Percentiles rank a stretch among this genome's conserved stretches.
These are phyloP conservation scores for Silene latifolia DNA, from an alignment of 148 eudicot genomes.

Conservation along the genomic window DNA sequence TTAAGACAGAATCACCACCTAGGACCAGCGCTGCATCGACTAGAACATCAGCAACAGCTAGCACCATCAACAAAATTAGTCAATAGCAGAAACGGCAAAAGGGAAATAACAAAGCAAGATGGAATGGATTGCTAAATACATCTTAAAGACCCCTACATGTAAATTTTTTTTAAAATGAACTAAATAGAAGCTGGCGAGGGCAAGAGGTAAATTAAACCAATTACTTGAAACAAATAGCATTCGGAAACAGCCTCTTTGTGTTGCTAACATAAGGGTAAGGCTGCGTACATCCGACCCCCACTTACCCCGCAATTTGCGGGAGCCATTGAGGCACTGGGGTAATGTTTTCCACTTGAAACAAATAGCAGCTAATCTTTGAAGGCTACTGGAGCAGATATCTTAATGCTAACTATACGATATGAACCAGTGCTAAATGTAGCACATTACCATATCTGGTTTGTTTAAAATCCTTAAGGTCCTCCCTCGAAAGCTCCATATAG, in stretches of 20 bases:
- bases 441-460: slow-evolving; percentile 92
- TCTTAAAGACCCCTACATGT: slow-evolving; percentile 54
- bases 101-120: background rate
- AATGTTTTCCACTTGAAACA: background rate
- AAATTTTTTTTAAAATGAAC: slow-evolving; percentile 56
- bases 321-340: too few species aligned
- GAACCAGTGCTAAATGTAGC: background rate
- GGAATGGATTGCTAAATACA: slow-evolving; percentile 5
- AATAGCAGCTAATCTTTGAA: background rate
- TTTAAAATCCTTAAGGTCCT: slow-evolving; percentile 91
- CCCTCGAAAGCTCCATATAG: slow-evolving; percentile 79
- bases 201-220: background rate
- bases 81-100: background rate
- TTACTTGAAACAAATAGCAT: background rate
- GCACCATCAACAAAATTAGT: slow-evolving; percentile 23
- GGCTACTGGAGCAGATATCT: background rate
- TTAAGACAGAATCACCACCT: slow-evolving; percentile 80
- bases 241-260: too few species aligned
- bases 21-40: slow-evolving; percentile 92
- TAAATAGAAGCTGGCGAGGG: slow-evolving; percentile 2
- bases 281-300: too few species aligned
- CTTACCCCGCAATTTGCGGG: too few species aligned
- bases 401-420: background rate
- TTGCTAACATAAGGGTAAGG: too few species aligned
- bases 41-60: slow-evolving; percentile 98